Base-by-base conservation (phyloP, 208 protist species). In the Histomonas meleagridis region DNA sequence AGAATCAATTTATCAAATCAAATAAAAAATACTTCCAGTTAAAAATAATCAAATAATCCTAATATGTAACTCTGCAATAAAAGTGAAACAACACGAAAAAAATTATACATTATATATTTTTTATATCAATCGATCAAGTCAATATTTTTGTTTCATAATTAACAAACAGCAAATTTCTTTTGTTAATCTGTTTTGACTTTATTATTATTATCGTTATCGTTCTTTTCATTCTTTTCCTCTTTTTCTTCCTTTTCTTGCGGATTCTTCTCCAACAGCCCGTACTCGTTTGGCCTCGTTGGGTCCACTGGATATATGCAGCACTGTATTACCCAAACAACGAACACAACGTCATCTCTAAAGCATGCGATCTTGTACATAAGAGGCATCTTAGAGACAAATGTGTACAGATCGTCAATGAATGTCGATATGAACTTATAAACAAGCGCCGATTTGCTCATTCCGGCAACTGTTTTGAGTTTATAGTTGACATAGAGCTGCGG, bases 331-430 rank as follows among this genome's bases (percentile, higher is more conserved):
- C 49, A 91, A 32, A 91, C 38, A 26, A 91, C 48, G 40, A 91
- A 91, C 2, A 91, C 86, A 9, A 91, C 32, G 40, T 91, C 86
- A 91, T 91, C 86, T 91, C 86, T 60, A 60, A 91, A 91, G 40
- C 86, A 91, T 14, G 86, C 53, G 18, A 91, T 69, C 38, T 49
- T 91, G 26, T 91, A 65, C 1, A 91, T 38, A n/a, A 91, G 26
- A 38, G 86, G 86, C 53, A 91, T 55, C 16, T 91, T 32, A 60
- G 40, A 48, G 12, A 91, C 49, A 38, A 91, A 43, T 1, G 86
- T 32, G 26, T 69, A 69, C 7, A 91, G 23, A 48, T 91, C 86
- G 48, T 91, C 86, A 62, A 91, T 65, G 40, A 91, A 91, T 43
- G 86, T 91, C 7, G 49, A 35, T 10, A 91, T 51, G 18, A 91